Conservation (phyloP, 441 rosid genomes). For the Pelargonium cotyledonis region DNA sequence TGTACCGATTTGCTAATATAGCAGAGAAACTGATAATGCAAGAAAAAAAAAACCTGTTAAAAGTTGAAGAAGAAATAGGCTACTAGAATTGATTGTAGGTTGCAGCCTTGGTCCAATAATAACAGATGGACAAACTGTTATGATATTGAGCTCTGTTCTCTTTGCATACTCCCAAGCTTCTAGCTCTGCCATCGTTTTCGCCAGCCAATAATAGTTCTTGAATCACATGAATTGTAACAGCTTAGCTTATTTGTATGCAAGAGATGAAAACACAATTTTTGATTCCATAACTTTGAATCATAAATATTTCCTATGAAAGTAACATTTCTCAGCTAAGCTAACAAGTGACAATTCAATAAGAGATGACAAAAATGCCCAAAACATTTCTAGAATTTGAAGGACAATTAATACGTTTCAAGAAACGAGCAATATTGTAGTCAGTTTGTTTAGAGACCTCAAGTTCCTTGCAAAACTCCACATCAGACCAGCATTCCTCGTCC, state of each 20-base stretch:
- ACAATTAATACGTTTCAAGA: too few species aligned
- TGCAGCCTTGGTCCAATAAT: slow-evolving; percentile 42
- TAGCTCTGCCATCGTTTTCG: slow-evolving; percentile 37
- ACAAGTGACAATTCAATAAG: too few species aligned
- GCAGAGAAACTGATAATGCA: too few species aligned
- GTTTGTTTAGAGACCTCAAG: slow-evolving; percentile 20
- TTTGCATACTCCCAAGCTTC: slow-evolving; percentile 37
- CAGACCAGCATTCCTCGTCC: slow-evolving; percentile 40
- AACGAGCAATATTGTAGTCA: neutral
- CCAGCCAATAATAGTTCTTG: slow-evolving; percentile 26
- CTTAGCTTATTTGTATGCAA: neutral
- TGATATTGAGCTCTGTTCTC: slow-evolving; percentile 24
- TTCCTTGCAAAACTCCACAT: slow-evolving; percentile 25
- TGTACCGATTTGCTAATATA: too few species aligned
- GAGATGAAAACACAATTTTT: neutral
- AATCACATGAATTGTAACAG: neutral
- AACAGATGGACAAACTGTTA: slow-evolving; percentile 36
- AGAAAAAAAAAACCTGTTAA: slow-evolving; percentile 35
- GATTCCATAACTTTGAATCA: too few species aligned
- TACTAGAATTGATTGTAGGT: slow-evolving; percentile 34
- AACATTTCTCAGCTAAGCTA: too few species aligned
- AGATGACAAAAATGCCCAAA: too few species aligned
- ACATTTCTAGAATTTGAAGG: too few species aligned
- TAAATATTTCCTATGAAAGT: too few species aligned
- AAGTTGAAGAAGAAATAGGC: slow-evolving; percentile 26